These are phyloP conservation scores for Noccaea caerulescens DNA, from an alignment of 345 rosid genomes.

Conservation along the genomic window DNA sequence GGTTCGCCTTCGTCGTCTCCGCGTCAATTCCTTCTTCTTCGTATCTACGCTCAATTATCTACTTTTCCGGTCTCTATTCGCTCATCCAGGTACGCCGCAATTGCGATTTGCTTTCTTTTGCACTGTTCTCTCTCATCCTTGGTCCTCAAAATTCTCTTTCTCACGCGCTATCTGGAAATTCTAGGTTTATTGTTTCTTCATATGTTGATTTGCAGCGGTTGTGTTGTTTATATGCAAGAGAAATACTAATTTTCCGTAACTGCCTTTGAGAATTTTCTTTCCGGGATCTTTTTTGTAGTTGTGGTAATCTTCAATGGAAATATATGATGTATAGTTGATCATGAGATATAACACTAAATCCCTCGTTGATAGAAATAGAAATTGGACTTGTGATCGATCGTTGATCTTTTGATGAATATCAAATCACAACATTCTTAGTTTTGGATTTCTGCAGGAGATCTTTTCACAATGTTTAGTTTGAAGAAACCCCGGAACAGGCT, in stretches of 20 bases:
- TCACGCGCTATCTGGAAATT: background rate
- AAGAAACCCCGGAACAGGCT: conserved; percentile 59
- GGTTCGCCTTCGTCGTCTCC: background rate
- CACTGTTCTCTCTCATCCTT: background rate
- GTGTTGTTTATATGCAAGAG: conserved; percentile 7
- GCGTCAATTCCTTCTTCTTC: conserved; percentile 10
- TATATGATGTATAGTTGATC: background rate
- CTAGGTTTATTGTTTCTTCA: background rate
- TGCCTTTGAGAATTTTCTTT: background rate
- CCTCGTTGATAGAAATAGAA: background rate
- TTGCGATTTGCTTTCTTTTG: conserved; percentile 14
- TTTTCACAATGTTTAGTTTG: conserved; percentile 55
- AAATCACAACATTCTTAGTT: conserved; percentile 9
- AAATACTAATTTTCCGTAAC: background rate
- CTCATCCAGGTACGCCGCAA: conserved; percentile 29
- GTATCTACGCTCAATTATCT: background rate
- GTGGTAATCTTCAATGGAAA: background rate
- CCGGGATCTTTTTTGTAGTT: background rate
- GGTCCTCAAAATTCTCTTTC: background rate
- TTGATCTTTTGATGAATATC: conserved; percentile 27
- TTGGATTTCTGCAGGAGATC: background rate
- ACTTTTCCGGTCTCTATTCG: conserved; percentile 8
- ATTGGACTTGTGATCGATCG: background rate
- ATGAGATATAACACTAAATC: background rate
- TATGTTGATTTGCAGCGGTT: conserved; percentile 9